Base-by-base conservation (phyloP, 441 rosid species). In the Populus hybrid region DNA sequence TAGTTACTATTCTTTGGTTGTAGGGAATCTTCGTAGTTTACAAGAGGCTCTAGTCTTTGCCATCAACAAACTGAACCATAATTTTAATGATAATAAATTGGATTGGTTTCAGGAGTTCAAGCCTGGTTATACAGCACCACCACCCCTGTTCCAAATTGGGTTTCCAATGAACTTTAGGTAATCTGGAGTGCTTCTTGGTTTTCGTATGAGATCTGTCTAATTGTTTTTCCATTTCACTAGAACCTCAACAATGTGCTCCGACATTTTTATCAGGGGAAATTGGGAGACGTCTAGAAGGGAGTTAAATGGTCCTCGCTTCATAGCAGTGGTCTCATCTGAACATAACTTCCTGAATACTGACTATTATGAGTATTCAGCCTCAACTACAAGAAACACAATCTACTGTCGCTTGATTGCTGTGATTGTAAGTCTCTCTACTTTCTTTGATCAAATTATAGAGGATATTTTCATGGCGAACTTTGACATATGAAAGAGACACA, bases 91-190 rank as follows among this genome's bases (percentile, higher is more conserved):
- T 59, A 36, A n/a, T 69, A 30, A 70, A 72, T 73, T 75, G 50
- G 36, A 75, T 74, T 69, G 46, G 57, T 84, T 84, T 78, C 92
- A 95, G 98, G 92, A 84, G 78, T 95, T 89, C 80, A 88, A 84
- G 88, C 97, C 98, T 28, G 97, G 89, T 21, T 95, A 95, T 81
- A 93, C 97, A 11, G 97, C 95, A 8, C 98, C 98, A 1, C 85
- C 98, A 12, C 94, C 95, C 3, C 74, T 92, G 85, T 88, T 92
- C 81, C 98, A 89, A 69, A 77, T 92, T 69, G 92, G 94, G 67
- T 85, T 92, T 84, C 99, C 99, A 65, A 78, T 91, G 85, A 88
- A 85, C 85, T 87, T 93, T 84, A 90, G 99, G 93, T 92, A 76
- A 63, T 65, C 2, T 66, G 35, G 14, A 74, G 34, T 40, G 42